These are phyloP conservation scores for Epithemia pelagica DNA, from an alignment of 108 stramenopile species.

Conservation along the genomic window DNA sequence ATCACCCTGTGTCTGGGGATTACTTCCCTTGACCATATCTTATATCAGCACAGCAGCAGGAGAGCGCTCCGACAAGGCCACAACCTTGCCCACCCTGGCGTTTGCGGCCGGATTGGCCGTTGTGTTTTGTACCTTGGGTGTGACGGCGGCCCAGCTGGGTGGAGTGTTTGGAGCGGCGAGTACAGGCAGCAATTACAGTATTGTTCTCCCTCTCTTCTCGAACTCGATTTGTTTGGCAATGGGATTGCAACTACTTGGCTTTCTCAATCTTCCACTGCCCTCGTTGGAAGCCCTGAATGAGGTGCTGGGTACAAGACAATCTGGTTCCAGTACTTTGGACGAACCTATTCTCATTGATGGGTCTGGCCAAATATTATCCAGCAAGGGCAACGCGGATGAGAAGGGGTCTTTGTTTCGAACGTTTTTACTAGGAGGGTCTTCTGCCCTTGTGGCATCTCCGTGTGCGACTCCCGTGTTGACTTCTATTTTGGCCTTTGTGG, in stretches of 20 bases:
- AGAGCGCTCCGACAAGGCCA: constrained; percentile 50
- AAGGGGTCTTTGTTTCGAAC: constrained; percentile 50
- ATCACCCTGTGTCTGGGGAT: constrained; percentile 71
- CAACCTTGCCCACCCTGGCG: constrained; percentile 55
- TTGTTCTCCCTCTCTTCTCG: constrained; percentile 37
- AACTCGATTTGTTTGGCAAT: constrained; percentile 61
- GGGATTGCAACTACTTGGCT: constrained; percentile 70
- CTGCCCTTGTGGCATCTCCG: constrained; percentile 70
- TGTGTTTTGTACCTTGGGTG: constrained; percentile 68
- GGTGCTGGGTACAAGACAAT: background rate
- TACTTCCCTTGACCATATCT: constrained; percentile 69
- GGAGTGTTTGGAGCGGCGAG: constrained; percentile 52
- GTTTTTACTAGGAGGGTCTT: constrained; percentile 76
- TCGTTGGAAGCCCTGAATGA: constrained; percentile 4
- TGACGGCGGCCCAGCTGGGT: constrained; percentile 58
- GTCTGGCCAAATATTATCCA: constrained; percentile 12
- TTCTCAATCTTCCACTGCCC: constrained; percentile 57
- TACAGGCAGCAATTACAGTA: background rate
- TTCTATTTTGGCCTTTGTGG: constrained; percentile 71
- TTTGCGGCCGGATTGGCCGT: constrained; percentile 56
- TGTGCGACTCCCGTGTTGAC: constrained; percentile 82
- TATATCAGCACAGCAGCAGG: constrained; percentile 50
- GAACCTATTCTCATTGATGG: constrained; percentile 30
- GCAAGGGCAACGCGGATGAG: constrained; percentile 6
- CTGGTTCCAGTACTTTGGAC: background rate